Conservation (phyloP, 495 filamentous ascomycete species). For the Xylaria sp. region DNA sequence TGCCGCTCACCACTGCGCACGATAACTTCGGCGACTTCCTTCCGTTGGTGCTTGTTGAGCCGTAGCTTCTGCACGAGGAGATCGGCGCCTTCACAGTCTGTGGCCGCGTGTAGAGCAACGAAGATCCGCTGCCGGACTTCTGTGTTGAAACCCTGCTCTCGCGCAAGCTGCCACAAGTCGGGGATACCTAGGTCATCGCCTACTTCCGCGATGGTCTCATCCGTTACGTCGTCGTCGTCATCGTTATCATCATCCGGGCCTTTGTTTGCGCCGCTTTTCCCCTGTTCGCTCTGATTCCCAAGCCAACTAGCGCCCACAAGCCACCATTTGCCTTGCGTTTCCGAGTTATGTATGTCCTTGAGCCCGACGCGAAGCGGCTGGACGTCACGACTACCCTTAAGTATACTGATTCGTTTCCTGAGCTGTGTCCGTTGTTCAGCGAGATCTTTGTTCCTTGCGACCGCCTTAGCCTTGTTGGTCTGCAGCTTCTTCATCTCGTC, state of each 20-base stretch:
- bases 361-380: constrained; percentile 82
- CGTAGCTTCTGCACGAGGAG: constrained; percentile 78
- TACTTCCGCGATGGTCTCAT: constrained; percentile 42
- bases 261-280: constrained; percentile 36
- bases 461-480: constrained; percentile 88
- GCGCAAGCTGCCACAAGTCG: constrained; percentile 77
- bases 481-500: constrained; percentile 93
- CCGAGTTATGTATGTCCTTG: constrained; percentile 77
- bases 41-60: constrained; percentile 83
- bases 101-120: constrained; percentile 84
- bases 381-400: constrained; percentile 35
- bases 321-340: constrained; percentile 98
- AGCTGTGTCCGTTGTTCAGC: constrained; percentile 39
- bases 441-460: constrained; percentile 46
- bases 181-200: constrained; percentile 61
- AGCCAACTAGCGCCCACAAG: constrained; percentile 90
- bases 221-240: constrained; percentile 35
- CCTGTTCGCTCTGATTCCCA: constrained; percentile 52
- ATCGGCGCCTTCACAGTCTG: constrained; percentile 84
- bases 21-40: constrained; percentile 86
- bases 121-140: constrained; percentile 92
- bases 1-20: constrained; percentile 88
- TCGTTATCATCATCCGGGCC: constrained; percentile 28
- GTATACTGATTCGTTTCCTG: constrained; percentile 36
- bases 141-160: constrained; percentile 92